Percentiles rank a stretch among this genome's conserved stretches.
Evolutionary conservation across 73 alveolate genomes (phyloP).

Genomic region (Blepharisma japonicum): DNA sequence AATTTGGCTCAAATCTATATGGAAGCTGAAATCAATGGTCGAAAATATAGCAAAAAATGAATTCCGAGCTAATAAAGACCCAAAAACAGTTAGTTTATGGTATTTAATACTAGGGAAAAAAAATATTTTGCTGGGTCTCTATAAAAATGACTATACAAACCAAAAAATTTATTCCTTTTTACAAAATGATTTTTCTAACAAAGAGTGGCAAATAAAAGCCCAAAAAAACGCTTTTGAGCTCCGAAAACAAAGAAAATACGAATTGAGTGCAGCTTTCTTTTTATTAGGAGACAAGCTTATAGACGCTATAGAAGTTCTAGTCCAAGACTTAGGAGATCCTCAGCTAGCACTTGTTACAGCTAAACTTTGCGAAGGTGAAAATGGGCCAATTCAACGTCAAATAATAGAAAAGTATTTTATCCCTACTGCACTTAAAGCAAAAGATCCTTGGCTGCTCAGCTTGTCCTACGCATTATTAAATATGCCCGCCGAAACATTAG

Average conservation of each 20-base stretch:
- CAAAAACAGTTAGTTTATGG: constrained; percentile 20
- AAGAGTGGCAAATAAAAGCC: constrained; percentile 28
- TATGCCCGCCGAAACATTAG: neutral
- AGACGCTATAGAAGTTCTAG: constrained; percentile 27
- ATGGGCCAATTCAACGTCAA: neutral
- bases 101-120: constrained; percentile 15
- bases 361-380: constrained; percentile 22
- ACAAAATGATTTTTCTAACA: constrained; percentile 20
- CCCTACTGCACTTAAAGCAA: constrained; percentile 11
- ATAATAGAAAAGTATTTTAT: constrained; percentile 22
- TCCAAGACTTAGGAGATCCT: neutral
- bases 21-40: neutral
- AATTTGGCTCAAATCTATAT: constrained; percentile 5
- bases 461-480: neutral
- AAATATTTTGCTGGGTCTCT: neutral
- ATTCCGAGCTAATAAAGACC: constrained; percentile 6
- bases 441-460: constrained; percentile 29
- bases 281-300: neutral
- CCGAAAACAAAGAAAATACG: constrained; percentile 14
- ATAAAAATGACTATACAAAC: neutral
- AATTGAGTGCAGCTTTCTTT: constrained; percentile 29
- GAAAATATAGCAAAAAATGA: constrained; percentile 19
- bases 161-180: constrained; percentile 11
- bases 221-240: constrained; percentile 33
- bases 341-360: constrained; percentile 13